Evolutionary conservation across 768 basidiomycete genomes (phyloP), one percentile per base, ranked within the genome.

Genomic region (Lentinus brumalis): DNA sequence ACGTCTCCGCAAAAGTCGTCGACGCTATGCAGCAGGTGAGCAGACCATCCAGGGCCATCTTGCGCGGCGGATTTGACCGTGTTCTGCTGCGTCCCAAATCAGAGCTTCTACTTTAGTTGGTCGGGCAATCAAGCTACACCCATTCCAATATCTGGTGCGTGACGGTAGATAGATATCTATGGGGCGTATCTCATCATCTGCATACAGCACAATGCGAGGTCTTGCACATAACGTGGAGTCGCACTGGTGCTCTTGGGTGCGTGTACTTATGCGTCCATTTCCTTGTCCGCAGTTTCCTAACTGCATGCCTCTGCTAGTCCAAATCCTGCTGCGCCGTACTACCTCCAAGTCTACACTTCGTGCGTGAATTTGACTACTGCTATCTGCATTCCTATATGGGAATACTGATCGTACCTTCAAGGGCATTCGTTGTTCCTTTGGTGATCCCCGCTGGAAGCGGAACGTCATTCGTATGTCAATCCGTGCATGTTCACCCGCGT

Each of bases 331-430:
- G 77, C 84, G 5, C 86, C 86, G 15, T 87, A 86, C 69, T 83
- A 72, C 67, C 79, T 87, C 4, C 83, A 85, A 66, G 76, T 87
- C 9, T 86, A 83, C 67, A 83, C 84, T 14, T 86, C 85, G 86
- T 86, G 58, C 69, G 84, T 74, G 26, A 51, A 39, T 8, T 18
- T 44, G 51, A 45, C 4, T 45, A 3, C 16, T 32, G 5, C 30
- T 45, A 21, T 39, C 59, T 5, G 42, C 29, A 26, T 8, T 14
- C 18, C 18, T 39, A 32, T 35, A 40, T 56, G 31, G 40, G 52
- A 8, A 11, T n/a, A 2, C 29, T 41, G 21, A n/a, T 10, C 54
- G 44, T n/a, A 45, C 10, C 44, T 52, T 41, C n/a, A 49, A 86
- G 85, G 38, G 70, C 78, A 18, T 83, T 78, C 66, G 70, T 80